Conservation (phyloP, 176 grass and related monocot genomes). For the Ensete ventricosum region DNA sequence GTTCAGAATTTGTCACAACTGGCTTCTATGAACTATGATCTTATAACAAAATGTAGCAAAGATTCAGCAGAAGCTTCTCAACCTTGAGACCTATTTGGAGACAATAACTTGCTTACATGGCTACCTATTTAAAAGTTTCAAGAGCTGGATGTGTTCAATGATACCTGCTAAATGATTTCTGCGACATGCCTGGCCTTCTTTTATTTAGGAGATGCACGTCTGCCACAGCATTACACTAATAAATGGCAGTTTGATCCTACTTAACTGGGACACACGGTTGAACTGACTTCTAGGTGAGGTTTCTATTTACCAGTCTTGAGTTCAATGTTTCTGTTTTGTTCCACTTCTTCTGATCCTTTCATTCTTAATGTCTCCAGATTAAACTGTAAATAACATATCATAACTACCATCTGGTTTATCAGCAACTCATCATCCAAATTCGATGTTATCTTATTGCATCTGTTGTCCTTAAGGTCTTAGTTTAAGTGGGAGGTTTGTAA, state of each 20-base stretch:
- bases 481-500: neutral
- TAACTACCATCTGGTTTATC: neutral
- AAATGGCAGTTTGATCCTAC: neutral
- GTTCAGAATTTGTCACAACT: constrained; percentile 88
- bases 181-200: neutral
- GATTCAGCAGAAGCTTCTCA: constrained; percentile 50
- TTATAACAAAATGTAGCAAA: constrained; percentile 66
- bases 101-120: neutral
- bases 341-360: neutral
- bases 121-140: neutral
- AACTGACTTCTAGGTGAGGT: neutral
- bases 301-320: neutral
- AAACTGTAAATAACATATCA: neutral
- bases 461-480: neutral
- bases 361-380: neutral
- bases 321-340: neutral
- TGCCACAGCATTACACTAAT: too few species aligned
- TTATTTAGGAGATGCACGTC: neutral
- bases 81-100: constrained; percentile 29
- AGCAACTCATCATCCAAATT: neutral
- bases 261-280: neutral
- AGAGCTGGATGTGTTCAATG: neutral
- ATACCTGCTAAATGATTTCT: neutral
- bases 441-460: neutral
- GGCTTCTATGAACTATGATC: constrained; percentile 90